Evolutionary conservation across 495 filamentous ascomycete genomes (phyloP).

Genomic region (Neurospora sp.): DNA sequence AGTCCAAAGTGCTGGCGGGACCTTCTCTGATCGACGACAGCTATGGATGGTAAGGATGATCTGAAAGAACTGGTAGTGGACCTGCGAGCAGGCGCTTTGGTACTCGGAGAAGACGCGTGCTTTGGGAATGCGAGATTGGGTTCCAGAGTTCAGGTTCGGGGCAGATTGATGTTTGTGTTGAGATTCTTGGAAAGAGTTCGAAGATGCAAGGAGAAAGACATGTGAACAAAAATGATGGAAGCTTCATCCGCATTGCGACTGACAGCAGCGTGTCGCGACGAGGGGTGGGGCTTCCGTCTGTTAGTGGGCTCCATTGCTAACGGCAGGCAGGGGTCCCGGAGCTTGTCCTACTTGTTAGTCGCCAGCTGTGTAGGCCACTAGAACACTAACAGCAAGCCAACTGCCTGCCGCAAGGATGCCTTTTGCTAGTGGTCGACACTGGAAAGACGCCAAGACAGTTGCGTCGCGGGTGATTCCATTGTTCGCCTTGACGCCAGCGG

Average conservation of each 20-base stretch:
- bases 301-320: not conserved
- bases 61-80: not conserved
- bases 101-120: not conserved
- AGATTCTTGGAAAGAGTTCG: not conserved
- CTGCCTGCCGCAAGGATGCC: not conserved
- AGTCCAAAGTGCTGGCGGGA: not conserved
- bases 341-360: not conserved
- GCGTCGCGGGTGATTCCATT: not conserved
- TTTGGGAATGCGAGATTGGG: not conserved
- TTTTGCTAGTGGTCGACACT: not conserved
- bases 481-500: not conserved
- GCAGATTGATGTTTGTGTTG: not conserved
- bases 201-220: not conserved
- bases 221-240: not conserved
- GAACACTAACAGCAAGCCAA: not conserved
- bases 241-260: not conserved
- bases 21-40: not conserved
- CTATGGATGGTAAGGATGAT: not conserved
- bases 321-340: not conserved
- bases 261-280: not conserved
- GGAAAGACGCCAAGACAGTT: not conserved
- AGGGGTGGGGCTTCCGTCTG: not conserved
- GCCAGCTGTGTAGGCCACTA: not conserved
- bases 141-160: not conserved
- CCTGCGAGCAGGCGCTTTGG: not conserved